These are phyloP conservation scores for Picea abies DNA, from an alignment of 83 land plant species.

Conservation along the genomic window DNA sequence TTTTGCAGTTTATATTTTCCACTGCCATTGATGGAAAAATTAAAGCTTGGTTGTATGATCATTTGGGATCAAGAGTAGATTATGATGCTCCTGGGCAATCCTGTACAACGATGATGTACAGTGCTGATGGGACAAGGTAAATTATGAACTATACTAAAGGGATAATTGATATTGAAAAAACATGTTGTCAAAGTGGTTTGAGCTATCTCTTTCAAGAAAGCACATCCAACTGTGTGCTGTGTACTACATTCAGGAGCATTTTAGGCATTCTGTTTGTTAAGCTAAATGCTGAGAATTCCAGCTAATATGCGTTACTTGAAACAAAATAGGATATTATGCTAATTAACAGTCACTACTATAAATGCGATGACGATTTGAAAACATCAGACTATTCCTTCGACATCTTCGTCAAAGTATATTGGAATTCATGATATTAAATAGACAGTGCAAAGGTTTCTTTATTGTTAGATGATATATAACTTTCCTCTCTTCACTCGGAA, in stretches of 20 bases:
- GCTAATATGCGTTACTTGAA: not conserved
- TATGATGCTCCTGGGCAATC: constrained; percentile 95
- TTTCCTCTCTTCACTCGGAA: too few species aligned
- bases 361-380: too few species aligned
- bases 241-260: not conserved
- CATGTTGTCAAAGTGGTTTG: not conserved
- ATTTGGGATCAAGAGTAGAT: constrained; percentile 84
- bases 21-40: constrained; percentile 93
- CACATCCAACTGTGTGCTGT: not conserved
- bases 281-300: not conserved
- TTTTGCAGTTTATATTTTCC: constrained; percentile 87
- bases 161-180: not conserved
- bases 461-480: too few species aligned
- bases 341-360: not conserved
- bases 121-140: constrained; percentile 95
- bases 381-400: too few species aligned
- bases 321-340: not conserved
- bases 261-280: not conserved
- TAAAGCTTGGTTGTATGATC: constrained; percentile 94
- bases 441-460: too few species aligned
- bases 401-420: too few species aligned
- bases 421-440: too few species aligned
- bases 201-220: not conserved
- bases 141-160: not conserved
- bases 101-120: constrained; percentile 94